Conservation (phyloP, 345 rosid genomes). For the Litchi chinensis region DNA sequence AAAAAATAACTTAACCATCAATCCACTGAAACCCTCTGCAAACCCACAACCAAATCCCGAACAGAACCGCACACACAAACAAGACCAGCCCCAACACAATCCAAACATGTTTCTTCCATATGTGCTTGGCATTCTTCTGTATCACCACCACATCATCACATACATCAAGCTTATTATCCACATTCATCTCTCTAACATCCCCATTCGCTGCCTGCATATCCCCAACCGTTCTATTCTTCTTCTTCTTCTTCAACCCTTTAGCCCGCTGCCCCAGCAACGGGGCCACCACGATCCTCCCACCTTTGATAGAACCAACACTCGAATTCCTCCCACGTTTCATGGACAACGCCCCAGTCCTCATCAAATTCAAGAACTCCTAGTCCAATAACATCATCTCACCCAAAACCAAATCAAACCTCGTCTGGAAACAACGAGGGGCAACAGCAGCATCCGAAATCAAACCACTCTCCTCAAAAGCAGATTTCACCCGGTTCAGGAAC, state of each 20-base stretch:
- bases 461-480: conserved; percentile 44
- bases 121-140: conserved; percentile 69
- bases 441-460: conserved; percentile 28
- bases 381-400: conserved; percentile 51
- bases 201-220: conserved; percentile 24
- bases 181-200: conserved; percentile 30
- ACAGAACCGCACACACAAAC: conserved; percentile 65
- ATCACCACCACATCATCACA: conserved; percentile 39
- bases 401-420: conserved; percentile 49
- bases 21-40: conserved; percentile 91
- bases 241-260: conserved; percentile 63
- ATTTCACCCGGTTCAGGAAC: conserved; percentile 59
- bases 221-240: conserved; percentile 51
- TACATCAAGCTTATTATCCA: conserved; percentile 47
- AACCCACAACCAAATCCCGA: conserved; percentile 90
- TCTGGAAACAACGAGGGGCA: conserved; percentile 50
- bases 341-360: conserved; percentile 22
- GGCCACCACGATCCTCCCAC: conserved; percentile 39
- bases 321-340: conserved; percentile 38
- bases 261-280: conserved; percentile 54
- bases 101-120: conserved; percentile 96
- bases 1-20: conserved; percentile 44
- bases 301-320: conserved; percentile 23
- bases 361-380: conserved; percentile 41
- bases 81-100: conserved; percentile 75